phyloP scores from a whole-genome alignment of 495 filamentous ascomycete species.

The Hypoxylon crocopeplum region DNA sequence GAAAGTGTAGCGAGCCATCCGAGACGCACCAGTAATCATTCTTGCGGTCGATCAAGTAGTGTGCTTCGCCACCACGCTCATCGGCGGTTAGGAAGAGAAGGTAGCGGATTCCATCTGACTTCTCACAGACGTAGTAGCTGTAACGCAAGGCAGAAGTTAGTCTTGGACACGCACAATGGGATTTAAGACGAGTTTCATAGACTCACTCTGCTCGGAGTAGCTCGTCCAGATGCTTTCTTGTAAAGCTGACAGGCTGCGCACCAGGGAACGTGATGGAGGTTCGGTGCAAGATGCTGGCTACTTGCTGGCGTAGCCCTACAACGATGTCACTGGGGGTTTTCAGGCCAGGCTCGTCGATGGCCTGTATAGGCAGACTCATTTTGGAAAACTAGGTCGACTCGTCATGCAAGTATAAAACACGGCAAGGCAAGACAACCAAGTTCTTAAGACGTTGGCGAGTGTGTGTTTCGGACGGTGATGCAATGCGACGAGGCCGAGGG shows the following conservation, averaged over 20 bases:
- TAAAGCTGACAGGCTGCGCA: constrained; percentile 93
- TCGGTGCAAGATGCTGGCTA: constrained; percentile 76
- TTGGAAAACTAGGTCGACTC: not conserved
- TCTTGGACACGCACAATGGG: not conserved
- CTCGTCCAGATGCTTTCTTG: constrained; percentile 76
- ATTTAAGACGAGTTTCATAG: not conserved
- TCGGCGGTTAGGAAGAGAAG: constrained; percentile 81
- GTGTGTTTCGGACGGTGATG: constrained; percentile 5
- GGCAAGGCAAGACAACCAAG: not conserved
- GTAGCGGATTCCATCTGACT: constrained; percentile 95
- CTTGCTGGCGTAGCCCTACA: constrained; percentile 69
- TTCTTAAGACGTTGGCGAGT: not conserved
- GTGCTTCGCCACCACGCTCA: constrained; percentile 60
- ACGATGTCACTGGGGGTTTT: constrained; percentile 66
- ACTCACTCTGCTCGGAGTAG: constrained; percentile 75
- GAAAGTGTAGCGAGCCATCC: constrained; percentile 81
- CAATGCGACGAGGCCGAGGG: constrained; percentile 25
- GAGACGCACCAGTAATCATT: constrained; percentile 86
- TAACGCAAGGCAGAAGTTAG: constrained; percentile 3
- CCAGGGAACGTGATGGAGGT: constrained; percentile 77
- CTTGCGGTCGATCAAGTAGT: constrained; percentile 92
- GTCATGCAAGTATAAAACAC: not conserved
- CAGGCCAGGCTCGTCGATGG: constrained; percentile 67
- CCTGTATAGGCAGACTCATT: constrained; percentile 41
- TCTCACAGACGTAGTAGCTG: constrained; percentile 96